Evolutionary conservation across 1,284 basidiomycete species (phyloP), one percentile per base, ranked within the genome.

Genomic region (Heterobasidion parviporum): DNA sequence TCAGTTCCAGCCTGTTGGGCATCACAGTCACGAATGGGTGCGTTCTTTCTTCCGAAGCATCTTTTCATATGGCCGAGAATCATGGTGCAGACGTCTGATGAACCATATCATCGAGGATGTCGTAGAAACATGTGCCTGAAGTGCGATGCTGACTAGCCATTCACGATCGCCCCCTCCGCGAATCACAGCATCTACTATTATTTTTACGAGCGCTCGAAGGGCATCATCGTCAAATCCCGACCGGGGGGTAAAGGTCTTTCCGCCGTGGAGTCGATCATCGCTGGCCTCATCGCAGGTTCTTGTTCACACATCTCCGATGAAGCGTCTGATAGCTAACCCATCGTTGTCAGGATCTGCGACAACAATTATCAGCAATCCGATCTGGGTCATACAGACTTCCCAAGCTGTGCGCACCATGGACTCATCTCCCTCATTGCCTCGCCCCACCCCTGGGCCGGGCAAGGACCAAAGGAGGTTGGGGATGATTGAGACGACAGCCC

Each of bases 311-410:
- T 43, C 49, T 41, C 34, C 9, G 6, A 35, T 53, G 20, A 53
- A 18, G 36, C 18, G 44, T 48, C 14, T 43, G 26, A 45, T n/a
- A 41, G 32, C 18, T 34, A 32, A 33, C 6, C n/a, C 41, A 53
- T 54, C 26, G 45, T 15, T 34, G 53, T 35, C 65, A 89, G 94
- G 95, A 45, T 91, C 91, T 18, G 90, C 91, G 6, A 98, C 96
- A 1, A 91, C 94, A 0, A 73, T 98, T 58, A 79, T 93, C 59
- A 92, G 87, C 69, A 99, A 98, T 72, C 96, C 96, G 1, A 89
- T 99, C 62, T 98, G 94, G 93, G 91, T 94, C 49, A 76, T 94
- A n/a, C 91, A 95, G 68, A 96, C 95, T 4, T 90, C 91, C 41
- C 96, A 98, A 68, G 85, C 89, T 12, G 89, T 92, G 20, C 80